These are phyloP conservation scores for Boletus sp. DNA, from an alignment of 768 basidiomycete genomes.

Conservation along the genomic window DNA sequence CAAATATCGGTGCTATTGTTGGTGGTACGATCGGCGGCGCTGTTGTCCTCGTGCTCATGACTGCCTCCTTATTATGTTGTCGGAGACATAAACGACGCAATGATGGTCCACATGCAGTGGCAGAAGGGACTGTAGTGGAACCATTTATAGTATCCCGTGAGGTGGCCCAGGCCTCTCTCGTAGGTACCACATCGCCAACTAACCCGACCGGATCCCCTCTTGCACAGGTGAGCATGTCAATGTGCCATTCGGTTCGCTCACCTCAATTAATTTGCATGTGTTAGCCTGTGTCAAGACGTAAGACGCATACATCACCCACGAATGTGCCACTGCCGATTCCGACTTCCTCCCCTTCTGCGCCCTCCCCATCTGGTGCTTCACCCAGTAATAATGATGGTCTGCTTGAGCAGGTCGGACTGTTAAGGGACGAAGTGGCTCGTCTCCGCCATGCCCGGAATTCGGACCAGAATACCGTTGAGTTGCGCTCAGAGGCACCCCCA, in stretches of 20 bases:
- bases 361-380: not conserved
- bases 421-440: conserved; percentile 10
- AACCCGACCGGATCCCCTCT: not conserved
- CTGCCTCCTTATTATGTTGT: not conserved
- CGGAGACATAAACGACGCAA: not conserved
- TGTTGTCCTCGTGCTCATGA: not conserved
- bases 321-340: not conserved
- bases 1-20: conserved; percentile 1
- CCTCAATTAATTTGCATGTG: not conserved
- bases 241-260: not conserved
- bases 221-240: not conserved
- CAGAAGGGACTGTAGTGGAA: not conserved
- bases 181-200: not conserved
- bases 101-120: not conserved
- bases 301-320: not conserved
- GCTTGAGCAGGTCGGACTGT: not conserved
- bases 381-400: not conserved
- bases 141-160: not conserved
- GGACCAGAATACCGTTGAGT: too few species aligned
- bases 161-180: not conserved
- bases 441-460: not conserved
- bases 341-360: not conserved
- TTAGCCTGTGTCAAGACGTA: not conserved
- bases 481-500: not conserved
- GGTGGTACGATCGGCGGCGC: conserved; percentile 8